Evolutionary conservation across 2,329 filamentous ascomycete species (phyloP), one percentile per base, ranked within the genome.

Genomic region (Aspergillus sp.): DNA sequence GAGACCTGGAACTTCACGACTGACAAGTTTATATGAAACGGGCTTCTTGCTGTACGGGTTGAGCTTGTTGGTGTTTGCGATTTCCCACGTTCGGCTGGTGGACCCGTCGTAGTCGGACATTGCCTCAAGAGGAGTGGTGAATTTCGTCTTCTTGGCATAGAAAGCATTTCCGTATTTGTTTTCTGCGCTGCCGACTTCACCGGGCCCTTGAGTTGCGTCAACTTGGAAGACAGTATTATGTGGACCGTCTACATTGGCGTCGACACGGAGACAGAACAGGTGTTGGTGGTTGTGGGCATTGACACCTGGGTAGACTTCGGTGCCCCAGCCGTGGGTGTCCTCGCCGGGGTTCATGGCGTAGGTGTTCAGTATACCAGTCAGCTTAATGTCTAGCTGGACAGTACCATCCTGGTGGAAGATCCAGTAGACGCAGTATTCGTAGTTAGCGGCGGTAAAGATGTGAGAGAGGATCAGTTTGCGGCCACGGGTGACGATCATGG

Each of bases 271-370:
- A 71, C 91, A 96, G 84, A 97, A 97, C 33, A 97, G 83, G 74
- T 97, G 93, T 76, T 97, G 92, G 75, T 97, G 93, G 78, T 96
- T 96, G 78, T 96, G 93, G 0, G 93, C 93, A 69, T 96, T 96
- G 69, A 96, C 91, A 41, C 90, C 88, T 0, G 91, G 90, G 69
- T 93, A 95, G 8, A 97, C 93, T 73, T 96, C 88, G 0, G 92
- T 96, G 56, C 93, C 93, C 90, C 91, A 96, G 59, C 90, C 91
- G 31, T 90, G 81, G 8, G 90, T 89, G 62, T 95, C 90, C 75
- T 96, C 92, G 47, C 86, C 90, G 0, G 87, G 85, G 66, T 87
- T 85, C 82, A 96, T 88, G 25, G 87, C 80, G 68, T 96, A 96
- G 0, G 93, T 97, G 81, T 96, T 96, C 54, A 97, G 79, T 71